Evolutionary conservation across 345 rosid species (phyloP), one percentile per base, ranked within the genome.

Genomic region (Psidium friedrichsthalianum): DNA sequence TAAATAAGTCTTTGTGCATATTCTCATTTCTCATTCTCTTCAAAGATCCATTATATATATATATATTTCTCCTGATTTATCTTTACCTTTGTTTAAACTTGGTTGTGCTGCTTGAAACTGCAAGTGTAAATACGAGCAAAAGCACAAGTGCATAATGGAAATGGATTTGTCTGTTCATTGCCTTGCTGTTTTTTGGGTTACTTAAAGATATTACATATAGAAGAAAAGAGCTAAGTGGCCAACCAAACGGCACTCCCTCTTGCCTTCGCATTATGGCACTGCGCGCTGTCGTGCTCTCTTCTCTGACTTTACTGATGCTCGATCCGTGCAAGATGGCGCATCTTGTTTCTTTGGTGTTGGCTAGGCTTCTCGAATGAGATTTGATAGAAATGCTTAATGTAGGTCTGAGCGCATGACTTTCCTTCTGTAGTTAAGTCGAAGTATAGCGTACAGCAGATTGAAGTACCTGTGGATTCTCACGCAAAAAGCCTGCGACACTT

Each of bases 1-100:
- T 80, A 56, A 84, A 83, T 87, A 87, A 24, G 13, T 85, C 82
- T 83, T 83, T 92, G 95, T 92, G 90, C 87, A 91, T 92, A 93
- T 58, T 24, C 49, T 47, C 47, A 69, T 36, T 69, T 32, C 47
- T 69, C 47, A 18, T 40, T 69, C 57, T 55, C 25, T 36, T 21
- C 25, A 69, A 69, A 29, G 76, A 15, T 40, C 44, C 42, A 32
- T 64, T 32, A 64, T 32, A 51, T 13, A 16, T 40, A 32, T 69
- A 36, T 36, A 36, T 36, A 36, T 36, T 32, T 44, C 78, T 69
- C 40, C 25, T 36, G 36, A 36, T 36, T 69, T 69, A 36, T 36
- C 80, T 36, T 36, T 9, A 69, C 20, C 47, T 69, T 32, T 18
- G 78, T 69, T 69, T 20, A 36, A 44, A 69, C 47, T 69, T 36